These are phyloP conservation scores for Raddia distichophylla DNA, from an alignment of 176 grass and related monocot species.

Conservation along the genomic window DNA sequence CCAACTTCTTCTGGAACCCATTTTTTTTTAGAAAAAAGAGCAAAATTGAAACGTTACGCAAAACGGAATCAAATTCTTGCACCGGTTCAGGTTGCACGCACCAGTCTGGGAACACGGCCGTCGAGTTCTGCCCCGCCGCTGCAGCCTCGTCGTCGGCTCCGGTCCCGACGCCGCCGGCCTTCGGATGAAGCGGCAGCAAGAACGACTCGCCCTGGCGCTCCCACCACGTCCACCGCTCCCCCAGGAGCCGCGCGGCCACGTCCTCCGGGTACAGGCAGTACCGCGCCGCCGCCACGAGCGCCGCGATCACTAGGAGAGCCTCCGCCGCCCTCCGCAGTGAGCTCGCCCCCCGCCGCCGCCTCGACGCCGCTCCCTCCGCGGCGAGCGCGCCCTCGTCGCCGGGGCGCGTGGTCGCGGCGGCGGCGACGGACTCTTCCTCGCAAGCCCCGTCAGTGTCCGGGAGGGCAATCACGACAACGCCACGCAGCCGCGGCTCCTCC, in stretches of 20 bases:
- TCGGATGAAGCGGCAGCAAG: conserved; percentile 70
- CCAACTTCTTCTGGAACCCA: neutral
- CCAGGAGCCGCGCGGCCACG: conserved; percentile 32
- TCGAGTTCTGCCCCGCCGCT: conserved; percentile 39
- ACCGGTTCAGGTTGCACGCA: conserved; percentile 28
- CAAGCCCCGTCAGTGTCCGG: neutral
- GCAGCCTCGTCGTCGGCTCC: neutral
- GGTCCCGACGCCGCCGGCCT: conserved; percentile 45
- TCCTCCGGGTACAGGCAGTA: conserved; percentile 45
- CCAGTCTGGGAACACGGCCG: conserved; percentile 53
- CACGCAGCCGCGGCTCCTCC: neutral
- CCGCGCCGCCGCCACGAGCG: conserved; percentile 47
- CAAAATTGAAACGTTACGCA: neutral
- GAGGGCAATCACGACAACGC: conserved; percentile 57
- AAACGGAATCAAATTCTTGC: neutral
- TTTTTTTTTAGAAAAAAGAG: neutral
- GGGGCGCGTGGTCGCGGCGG: conserved; percentile 43
- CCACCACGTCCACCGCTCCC: conserved; percentile 3
- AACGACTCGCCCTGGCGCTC: conserved; percentile 40
- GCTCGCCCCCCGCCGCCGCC: neutral
- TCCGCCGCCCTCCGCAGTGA: conserved; percentile 31
- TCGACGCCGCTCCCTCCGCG: neutral
- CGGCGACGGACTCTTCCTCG: neutral
- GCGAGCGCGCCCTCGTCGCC: neutral
- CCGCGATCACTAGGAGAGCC: conserved; percentile 35